These are phyloP conservation scores for Globisporangium recalcitrans DNA, from an alignment of 352 stramenopile genomes.

Conservation along the genomic window DNA sequence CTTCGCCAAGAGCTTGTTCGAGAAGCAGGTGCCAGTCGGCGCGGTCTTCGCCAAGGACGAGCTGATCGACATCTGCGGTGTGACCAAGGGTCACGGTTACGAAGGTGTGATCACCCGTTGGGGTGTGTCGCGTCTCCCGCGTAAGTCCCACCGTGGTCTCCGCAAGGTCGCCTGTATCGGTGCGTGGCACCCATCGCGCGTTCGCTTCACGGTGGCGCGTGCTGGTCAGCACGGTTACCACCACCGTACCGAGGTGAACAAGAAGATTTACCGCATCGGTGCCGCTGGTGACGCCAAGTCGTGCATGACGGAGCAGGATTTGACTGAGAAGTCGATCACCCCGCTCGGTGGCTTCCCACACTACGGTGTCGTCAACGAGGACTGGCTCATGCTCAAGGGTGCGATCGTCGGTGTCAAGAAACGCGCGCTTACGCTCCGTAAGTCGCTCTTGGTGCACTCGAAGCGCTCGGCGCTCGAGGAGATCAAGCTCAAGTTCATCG, in stretches of 20 bases:
- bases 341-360: slow-evolving; percentile 99
- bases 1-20: slow-evolving; percentile 98
- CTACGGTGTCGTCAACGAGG: slow-evolving; percentile 99
- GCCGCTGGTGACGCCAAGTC: slow-evolving; percentile 90
- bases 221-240: slow-evolving; percentile 99
- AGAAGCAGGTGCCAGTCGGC: slow-evolving; percentile 98
- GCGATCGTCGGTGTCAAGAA: slow-evolving; percentile 98
- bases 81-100: slow-evolving; percentile 99
- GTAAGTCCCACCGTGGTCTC: slow-evolving; percentile 99
- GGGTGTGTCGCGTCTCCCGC: slow-evolving; percentile 98
- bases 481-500: slow-evolving; percentile 95
- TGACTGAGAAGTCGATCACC: slow-evolving; percentile 99
- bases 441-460: slow-evolving; percentile 97
- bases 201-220: slow-evolving; percentile 97
- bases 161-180: slow-evolving; percentile 99
- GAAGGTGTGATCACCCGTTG: slow-evolving; percentile 99
- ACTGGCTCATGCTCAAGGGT: slow-evolving; percentile 99
- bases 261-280: slow-evolving; percentile 99
- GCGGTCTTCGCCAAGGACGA: slow-evolving; percentile 96
- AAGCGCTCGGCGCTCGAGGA: slow-evolving; percentile 96
- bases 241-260: slow-evolving; percentile 99
- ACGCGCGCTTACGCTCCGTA: slow-evolving; percentile 97
- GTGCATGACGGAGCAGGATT: slow-evolving; percentile 97
- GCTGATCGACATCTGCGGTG: slow-evolving; percentile 98
- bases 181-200: slow-evolving; percentile 99